These are phyloP conservation scores for Zygosaccharomyces pseudobailii DNA, from an alignment of 1,139 yeast species.

Conservation along the genomic window DNA sequence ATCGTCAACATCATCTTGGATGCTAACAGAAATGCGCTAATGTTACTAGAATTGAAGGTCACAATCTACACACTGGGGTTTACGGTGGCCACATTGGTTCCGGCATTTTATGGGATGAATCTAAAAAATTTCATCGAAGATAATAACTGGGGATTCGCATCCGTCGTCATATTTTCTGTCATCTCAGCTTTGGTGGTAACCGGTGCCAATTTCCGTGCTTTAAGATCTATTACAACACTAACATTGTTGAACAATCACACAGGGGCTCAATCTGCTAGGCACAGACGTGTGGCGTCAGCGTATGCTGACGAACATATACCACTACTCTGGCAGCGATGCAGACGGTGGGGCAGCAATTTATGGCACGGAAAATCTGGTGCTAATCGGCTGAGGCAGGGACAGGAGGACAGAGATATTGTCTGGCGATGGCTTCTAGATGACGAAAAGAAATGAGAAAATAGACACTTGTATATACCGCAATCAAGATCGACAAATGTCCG, in stretches of 20 bases:
- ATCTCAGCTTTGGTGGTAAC: slow-evolving; percentile 40
- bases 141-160: slow-evolving; percentile 45
- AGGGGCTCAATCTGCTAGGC: slow-evolving; percentile 20
- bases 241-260: slow-evolving; percentile 39
- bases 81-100: slow-evolving; percentile 71
- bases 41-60: slow-evolving; percentile 81
- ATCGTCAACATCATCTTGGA: slow-evolving; percentile 92
- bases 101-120: slow-evolving; percentile 93
- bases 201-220: slow-evolving; percentile 37
- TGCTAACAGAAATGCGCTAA: slow-evolving; percentile 88
- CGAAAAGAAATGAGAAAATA: slow-evolving; percentile 36
- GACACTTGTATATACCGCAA: slow-evolving; percentile 3
- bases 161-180: slow-evolving; percentile 39
- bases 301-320: slow-evolving; percentile 21
- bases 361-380: slow-evolving; percentile 22
- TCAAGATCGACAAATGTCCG: not conserved
- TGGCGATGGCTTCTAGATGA: slow-evolving; percentile 75
- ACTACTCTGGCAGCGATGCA: slow-evolving; percentile 20
- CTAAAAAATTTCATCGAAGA: slow-evolving; percentile 87
- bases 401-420: slow-evolving; percentile 51
- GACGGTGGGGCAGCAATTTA: slow-evolving; percentile 9
- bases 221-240: slow-evolving; percentile 42
- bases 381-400: slow-evolving; percentile 25
- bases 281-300: slow-evolving; percentile 21
- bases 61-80: slow-evolving; percentile 85